Percentiles rank a stretch among this genome's conserved stretches.
Conservation (phyloP, 2,329 filamentous ascomycete species). For the Sphaerulina populicola region DNA sequence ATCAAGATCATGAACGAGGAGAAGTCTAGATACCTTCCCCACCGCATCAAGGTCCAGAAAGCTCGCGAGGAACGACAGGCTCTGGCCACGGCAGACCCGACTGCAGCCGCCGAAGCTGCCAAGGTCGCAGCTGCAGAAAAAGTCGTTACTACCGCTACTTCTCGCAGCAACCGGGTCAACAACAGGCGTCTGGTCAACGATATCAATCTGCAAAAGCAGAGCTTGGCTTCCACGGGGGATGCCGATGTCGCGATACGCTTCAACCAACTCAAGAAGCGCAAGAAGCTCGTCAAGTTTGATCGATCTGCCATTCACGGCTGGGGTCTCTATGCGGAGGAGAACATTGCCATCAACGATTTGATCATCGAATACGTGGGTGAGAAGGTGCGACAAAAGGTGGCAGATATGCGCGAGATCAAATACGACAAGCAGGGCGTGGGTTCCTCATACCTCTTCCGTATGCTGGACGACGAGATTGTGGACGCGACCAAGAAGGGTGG, state of each 20-base stretch:
- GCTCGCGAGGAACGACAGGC: conserved; percentile 85
- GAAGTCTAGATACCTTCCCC: conserved; percentile 95
- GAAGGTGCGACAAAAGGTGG: conserved; percentile 91
- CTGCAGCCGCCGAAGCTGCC: conserved; percentile 53
- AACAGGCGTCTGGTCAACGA: conserved; percentile 92
- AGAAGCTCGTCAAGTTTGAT: conserved; percentile 97
- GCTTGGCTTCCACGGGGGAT: conserved; percentile 52
- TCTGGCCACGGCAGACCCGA: conserved; percentile 56
- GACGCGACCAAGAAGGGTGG: conserved; percentile 98
- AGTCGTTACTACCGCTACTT: conserved; percentile 75
- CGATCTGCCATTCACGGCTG: conserved; percentile 97
- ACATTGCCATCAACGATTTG: conserved; percentile 96
- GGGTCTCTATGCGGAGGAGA: conserved; percentile 96
- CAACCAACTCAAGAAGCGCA: conserved; percentile 98
- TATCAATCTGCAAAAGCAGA: conserved; percentile 87
- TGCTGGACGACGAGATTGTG: conserved; percentile 94
- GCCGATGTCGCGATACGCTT: conserved; percentile 92
- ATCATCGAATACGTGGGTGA: conserved; percentile 99
- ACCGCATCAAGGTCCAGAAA: conserved; percentile 92
- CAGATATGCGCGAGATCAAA: conserved; percentile 84
- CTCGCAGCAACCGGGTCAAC: conserved; percentile 86
- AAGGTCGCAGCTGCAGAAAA: conserved; percentile 65
- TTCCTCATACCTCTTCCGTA: conserved; percentile 94
- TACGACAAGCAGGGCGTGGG: conserved; percentile 96
- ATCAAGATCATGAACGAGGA: conserved; percentile 95